A percentile compares a stretch with the other conserved stretches of the same genome.
Conservation (phyloP, 345 rosid species). For the Turnera subulata region DNA sequence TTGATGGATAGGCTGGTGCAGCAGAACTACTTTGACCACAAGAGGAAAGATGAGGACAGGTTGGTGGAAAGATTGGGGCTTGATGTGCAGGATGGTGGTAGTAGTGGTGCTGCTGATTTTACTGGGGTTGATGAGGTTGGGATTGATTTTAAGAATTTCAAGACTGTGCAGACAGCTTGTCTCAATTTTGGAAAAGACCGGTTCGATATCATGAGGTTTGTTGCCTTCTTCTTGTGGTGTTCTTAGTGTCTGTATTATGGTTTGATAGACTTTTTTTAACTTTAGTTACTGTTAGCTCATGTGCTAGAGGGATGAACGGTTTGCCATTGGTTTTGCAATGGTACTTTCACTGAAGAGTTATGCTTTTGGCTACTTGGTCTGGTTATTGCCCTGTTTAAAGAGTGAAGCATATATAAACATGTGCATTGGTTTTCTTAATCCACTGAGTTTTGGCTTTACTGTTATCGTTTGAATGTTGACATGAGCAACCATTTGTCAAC, state of each 20-base stretch:
- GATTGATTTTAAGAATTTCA: conserved; percentile 62
- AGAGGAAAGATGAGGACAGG: conserved; percentile 62
- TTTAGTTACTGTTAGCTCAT: too few species aligned
- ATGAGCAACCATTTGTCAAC: too few species aligned
- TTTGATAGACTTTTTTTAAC: too few species aligned
- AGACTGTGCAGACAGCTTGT: conserved; percentile 75
- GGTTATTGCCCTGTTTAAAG: too few species aligned
- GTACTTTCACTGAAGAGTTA: neutral
- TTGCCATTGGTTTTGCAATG: too few species aligned
- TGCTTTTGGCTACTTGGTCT: too few species aligned
- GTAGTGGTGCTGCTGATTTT: conserved; percentile 14
- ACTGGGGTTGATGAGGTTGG: conserved; percentile 30
- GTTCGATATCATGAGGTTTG: conserved; percentile 41
- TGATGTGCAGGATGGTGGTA: conserved; percentile 24
- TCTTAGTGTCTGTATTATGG: too few species aligned
- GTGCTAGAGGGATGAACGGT: too few species aligned
- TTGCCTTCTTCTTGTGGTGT: neutral
- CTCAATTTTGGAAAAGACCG: conserved; percentile 93
- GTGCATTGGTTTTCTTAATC: too few species aligned
- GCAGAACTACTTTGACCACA: conserved; percentile 90
- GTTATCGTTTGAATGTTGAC: too few species aligned
- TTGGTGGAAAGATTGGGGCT: conserved; percentile 57
- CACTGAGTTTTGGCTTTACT: too few species aligned
- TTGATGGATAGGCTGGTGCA: conserved; percentile 78
- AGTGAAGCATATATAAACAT: too few species aligned